Evolutionary conservation across 1,284 basidiomycete species (phyloP), one percentile per base, ranked within the genome.

Genomic region (Boletus mariae): DNA sequence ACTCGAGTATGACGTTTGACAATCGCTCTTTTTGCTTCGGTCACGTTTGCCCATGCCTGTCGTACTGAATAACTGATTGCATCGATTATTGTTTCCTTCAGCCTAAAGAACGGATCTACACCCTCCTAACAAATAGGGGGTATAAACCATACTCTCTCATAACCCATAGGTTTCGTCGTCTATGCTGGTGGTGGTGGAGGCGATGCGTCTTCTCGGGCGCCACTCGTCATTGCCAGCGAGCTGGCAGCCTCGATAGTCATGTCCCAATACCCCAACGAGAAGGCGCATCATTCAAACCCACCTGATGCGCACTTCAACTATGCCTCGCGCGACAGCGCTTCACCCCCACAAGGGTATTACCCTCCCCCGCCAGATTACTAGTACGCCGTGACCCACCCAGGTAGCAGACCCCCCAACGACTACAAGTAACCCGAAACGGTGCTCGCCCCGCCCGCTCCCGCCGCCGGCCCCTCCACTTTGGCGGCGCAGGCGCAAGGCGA

Each of bases 351-450:
- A 45, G 52, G n/a, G 13, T 45, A 55, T 17, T 43, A 55, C 37
- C 46, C 55, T 2, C 54, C 58, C n/a, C 68, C 68, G 8, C 66
- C 63, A 11, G 42, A 42, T 37, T 61, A 67, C 29, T 48, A 26
- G 7, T 54, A 46, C 17, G 53, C 9, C 12, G 51, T 42, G 40
- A 42, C 6, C 2, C 59, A 61, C 28, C 35, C 46, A n/a, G 45
- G 11, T 5, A 12, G 7, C 45, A 47, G 25, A 15, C 5, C 40
- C 4, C n/a, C 42, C 15, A 45, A 13, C 17, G 44, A 45, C 5
- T 15, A 32, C 44, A 45, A 26, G 45, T 20, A n/a, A 17, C 44
- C 44, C 4, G 52, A 47, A 31, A 45, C 28, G 3, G 35, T 37
- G 17, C 26, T 44, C 13, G 17, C 34, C 5, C 44, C 51, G 12